A percentile compares a stretch with the other conserved stretches of the same genome.
Evolutionary conservation across 768 basidiomycete genomes (phyloP).

Genomic region (Lactarius akahatsu): DNA sequence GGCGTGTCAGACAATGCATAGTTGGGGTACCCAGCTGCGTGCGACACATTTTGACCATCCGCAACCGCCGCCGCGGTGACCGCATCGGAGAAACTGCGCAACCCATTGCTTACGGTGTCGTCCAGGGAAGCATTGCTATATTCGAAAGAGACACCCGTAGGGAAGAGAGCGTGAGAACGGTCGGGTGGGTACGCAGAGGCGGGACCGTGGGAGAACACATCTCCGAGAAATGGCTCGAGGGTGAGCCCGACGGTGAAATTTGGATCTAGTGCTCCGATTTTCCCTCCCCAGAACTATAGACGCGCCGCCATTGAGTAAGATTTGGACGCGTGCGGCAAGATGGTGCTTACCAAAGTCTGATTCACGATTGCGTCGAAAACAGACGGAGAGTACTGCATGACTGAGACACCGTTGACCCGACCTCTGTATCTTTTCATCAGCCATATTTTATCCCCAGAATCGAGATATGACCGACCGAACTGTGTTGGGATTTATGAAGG

Average conservation of each 20-base stretch:
- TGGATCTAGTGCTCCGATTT: not conserved
- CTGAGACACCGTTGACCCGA: not conserved
- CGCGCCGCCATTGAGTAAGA: too few relatives aligned
- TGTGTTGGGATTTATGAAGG: not conserved
- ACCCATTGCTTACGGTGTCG: not conserved
- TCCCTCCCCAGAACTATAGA: conserved; percentile 1
- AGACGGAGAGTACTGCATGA: not conserved
- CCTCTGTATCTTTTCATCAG: not conserved
- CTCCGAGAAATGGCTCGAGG: not conserved
- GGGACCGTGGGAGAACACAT: not conserved
- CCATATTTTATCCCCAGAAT: too few relatives aligned
- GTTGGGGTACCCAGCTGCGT: not conserved
- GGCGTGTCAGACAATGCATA: not conserved
- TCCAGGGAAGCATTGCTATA: not conserved
- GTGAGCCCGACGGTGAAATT: not conserved
- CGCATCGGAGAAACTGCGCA: not conserved
- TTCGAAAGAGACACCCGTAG: not conserved
- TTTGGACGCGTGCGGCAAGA: too few relatives aligned
- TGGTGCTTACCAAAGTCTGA: not conserved
- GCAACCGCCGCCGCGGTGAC: not conserved
- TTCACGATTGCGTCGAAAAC: not conserved
- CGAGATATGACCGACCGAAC: not conserved
- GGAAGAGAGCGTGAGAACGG: not conserved
- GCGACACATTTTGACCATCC: not conserved
- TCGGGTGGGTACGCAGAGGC: not conserved